These are phyloP conservation scores for Hymenoscyphus linearis DNA, from an alignment of 2,329 filamentous ascomycete species.

Conservation along the genomic window DNA sequence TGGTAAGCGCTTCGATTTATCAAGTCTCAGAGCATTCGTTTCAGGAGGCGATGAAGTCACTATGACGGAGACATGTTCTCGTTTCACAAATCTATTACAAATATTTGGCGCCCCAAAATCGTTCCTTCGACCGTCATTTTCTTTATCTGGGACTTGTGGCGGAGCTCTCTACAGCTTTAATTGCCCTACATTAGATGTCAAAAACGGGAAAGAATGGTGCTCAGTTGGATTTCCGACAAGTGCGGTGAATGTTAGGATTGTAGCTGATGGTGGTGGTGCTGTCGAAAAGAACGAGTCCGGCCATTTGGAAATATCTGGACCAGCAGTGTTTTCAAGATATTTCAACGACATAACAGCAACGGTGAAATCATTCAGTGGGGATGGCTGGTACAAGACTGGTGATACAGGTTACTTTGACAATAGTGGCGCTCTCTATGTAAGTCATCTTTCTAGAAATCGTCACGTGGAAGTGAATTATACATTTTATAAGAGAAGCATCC, in stretches of 20 bases:
- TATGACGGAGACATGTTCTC: constrained; percentile 31
- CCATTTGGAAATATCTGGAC: constrained; percentile 34
- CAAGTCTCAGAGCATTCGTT: constrained; percentile 30
- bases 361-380: constrained; percentile 46
- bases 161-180: constrained; percentile 38
- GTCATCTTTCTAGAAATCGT: constrained; percentile 40
- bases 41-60: constrained; percentile 44
- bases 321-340: constrained; percentile 51
- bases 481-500: neutral
- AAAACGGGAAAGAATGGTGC: neutral
- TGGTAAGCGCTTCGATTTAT: constrained; percentile 26
- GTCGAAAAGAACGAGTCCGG: neutral
- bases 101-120: constrained; percentile 30
- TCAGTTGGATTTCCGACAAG: neutral
- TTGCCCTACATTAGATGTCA: constrained; percentile 39
- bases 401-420: constrained; percentile 35
- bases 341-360: constrained; percentile 44
- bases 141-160: constrained; percentile 50
- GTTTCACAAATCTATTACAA: constrained; percentile 29
- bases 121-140: constrained; percentile 39
- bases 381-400: constrained; percentile 41
- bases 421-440: constrained; percentile 33
- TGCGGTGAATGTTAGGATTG: neutral
- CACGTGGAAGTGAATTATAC: constrained; percentile 23
- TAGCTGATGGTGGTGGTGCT: neutral